Evolutionary conservation across 495 filamentous ascomycete species (phyloP), one percentile per base, ranked within the genome.

Genomic region (Hyaloscypha finlandica): DNA sequence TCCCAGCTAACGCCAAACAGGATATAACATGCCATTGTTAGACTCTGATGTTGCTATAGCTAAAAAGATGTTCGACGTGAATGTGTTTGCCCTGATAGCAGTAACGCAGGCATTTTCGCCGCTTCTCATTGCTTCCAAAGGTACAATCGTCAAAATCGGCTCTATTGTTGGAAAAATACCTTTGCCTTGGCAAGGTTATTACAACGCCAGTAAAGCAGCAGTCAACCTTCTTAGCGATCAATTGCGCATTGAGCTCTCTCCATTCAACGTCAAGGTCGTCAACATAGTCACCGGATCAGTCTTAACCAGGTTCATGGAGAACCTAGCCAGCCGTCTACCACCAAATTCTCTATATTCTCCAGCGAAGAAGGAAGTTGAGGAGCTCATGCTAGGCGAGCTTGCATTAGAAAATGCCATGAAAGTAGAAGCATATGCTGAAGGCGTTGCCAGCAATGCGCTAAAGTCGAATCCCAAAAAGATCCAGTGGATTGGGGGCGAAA

Each of bases 171-270:
- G 79, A 6, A 69, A 81, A 61, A 69, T 79, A n/a, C 74, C 76
- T 61, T 70, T 81, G 14, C 77, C 80, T 31, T 85, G 77, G 65
- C 75, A 77, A 55, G 72, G 71, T 31, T 63, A 60, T 25, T 87
- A 87, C 74, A 80, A 78, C 65, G 81, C 84, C 11, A 82, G 79
- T 61, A 89, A 88, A 71, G 81, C 79, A 0, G 84, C 86, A 8
- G 71, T 84, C 2, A 74, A 81, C 45, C 74, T 76, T 25, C 73
- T 82, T n/a, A 73, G 74, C 11, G 77, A 81, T 6, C 79, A 77
- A 6, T 63, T 88, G 35, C 79, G 84, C 6, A 69, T 84, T 20
- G 85, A 89, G 71, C 77, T 89, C 8, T 77, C 76, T 5, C 82
- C 86, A 3, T 80, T 87, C 35, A 77, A 78, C 35, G 76, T 86